Conservation (phyloP, 352 stramenopile genomes). For the Globisporangium radiosum region DNA sequence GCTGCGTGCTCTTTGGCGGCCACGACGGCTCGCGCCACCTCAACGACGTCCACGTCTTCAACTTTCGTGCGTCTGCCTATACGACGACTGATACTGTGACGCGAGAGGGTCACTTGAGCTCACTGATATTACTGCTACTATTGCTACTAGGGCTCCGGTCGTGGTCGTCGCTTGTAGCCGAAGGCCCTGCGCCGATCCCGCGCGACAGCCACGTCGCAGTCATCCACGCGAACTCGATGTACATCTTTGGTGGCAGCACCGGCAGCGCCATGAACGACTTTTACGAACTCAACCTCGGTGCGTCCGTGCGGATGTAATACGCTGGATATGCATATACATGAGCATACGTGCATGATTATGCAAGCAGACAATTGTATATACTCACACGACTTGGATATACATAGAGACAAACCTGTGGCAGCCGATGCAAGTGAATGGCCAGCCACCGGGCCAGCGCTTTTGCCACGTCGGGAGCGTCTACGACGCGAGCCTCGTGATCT, state of each 20-base stretch:
- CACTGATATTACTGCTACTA: too few species aligned
- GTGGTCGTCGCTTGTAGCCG: conserved; percentile 88
- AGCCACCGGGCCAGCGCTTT: conserved; percentile 90
- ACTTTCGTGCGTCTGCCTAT: conserved; percentile 72
- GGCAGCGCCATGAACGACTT: conserved; percentile 98
- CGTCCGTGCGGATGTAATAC: not conserved
- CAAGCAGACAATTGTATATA: not conserved
- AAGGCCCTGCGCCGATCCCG: conserved; percentile 90
- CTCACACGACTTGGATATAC: not conserved
- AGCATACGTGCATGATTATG: not conserved
- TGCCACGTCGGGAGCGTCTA: conserved; percentile 94
- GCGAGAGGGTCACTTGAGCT: too few species aligned
- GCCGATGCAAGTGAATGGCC: conserved; percentile 67
- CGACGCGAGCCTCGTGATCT: conserved; percentile 92
- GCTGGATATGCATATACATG: not conserved
- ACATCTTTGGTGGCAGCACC: conserved; percentile 94
- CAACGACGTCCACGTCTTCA: conserved; percentile 96
- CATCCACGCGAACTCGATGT: conserved; percentile 92
- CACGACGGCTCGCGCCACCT: conserved; percentile 97
- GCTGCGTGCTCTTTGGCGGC: conserved; percentile 94
- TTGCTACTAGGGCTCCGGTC: conserved; percentile 40
- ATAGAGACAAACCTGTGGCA: conserved; percentile 66
- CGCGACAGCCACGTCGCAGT: conserved; percentile 95
- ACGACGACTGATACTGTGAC: not conserved
- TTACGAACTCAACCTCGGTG: conserved; percentile 89